Evolutionary conservation across 192 early-diverging fungal genomes (phyloP).

Genomic region (Coemansia sp.): DNA sequence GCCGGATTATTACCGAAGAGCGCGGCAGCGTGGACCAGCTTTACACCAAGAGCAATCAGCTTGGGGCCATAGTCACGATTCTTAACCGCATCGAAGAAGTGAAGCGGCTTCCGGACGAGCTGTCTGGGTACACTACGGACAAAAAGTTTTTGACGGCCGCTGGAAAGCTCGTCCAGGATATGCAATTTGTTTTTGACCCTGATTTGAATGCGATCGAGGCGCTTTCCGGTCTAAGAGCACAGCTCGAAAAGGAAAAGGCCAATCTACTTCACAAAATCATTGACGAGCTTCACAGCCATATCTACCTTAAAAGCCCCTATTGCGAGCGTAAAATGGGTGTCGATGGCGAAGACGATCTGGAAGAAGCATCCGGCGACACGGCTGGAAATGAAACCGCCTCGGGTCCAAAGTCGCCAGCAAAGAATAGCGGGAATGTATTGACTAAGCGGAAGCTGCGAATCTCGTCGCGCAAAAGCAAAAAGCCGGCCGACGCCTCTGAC

Average conservation of each 20-base stretch:
- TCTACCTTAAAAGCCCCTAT: slow-evolving; percentile 79
- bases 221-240: slow-evolving; percentile 65
- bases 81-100: slow-evolving; percentile 75
- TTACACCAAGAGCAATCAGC: slow-evolving; percentile 74
- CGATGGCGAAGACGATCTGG: slow-evolving; percentile 43
- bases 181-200: slow-evolving; percentile 62
- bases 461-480: slow-evolving; percentile 57
- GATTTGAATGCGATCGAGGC: slow-evolving; percentile 74
- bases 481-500: not conserved
- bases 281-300: slow-evolving; percentile 77
- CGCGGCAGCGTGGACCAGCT: slow-evolving; percentile 69
- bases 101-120: slow-evolving; percentile 65
- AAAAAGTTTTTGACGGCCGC: slow-evolving; percentile 75
- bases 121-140: slow-evolving; percentile 60
- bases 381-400: slow-evolving; percentile 8
- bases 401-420: not conserved
- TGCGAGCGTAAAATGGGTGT: slow-evolving; percentile 62
- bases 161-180: slow-evolving; percentile 64
- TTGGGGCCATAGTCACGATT: slow-evolving; percentile 77
- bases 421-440: slow-evolving; percentile 3
- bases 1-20: slow-evolving; percentile 64
- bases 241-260: slow-evolving; percentile 60
- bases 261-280: slow-evolving; percentile 62
- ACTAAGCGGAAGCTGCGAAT: slow-evolving; percentile 18
- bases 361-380: not conserved